Base-by-base conservation (phyloP, 345 rosid species). In the Eucalyptus marginata region DNA sequence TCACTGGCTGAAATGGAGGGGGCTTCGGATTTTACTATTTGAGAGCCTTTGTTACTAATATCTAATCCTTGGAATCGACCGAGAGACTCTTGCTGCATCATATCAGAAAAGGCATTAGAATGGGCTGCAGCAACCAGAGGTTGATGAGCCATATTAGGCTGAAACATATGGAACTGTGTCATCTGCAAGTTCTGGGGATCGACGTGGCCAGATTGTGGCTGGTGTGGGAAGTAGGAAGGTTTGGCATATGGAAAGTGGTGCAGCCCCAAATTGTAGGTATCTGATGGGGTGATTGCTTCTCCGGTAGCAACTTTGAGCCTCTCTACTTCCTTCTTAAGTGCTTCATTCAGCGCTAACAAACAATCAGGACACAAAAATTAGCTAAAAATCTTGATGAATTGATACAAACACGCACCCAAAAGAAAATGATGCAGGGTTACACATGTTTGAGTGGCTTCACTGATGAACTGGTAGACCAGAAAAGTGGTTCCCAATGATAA, bases 271-370 rank as follows among this genome's bases (percentile, higher is more conserved):
- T 95, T 93, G 88, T 93, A 97, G 62, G 95, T 88, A 90, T 97
- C 98, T n/a, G 97, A 91, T 5, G 91, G 93, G 40, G 97, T 95
- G 88, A 90, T 92, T 51, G 92, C 91, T 93, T 97, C 98, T 88
- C 99, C 99, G 0, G 98, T 97, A 46, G 95, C 95, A 44, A 94
- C 85, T 90, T 95, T 96, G 36, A 96, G 95, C 93, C 99, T 96
- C 91, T 96, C 97, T 5, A 97, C 97, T 94, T 97, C 99, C 92
- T 96, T 97, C 94, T 95, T 96, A 88, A 97, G 93, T 22, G 98
- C 95, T n/a, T 96, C 99, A 46, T 96, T 97, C 89, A 97, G 91
- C 88, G 98, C 98, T 97, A 94, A 52, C 80, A 33, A 49, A 52
- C 29, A 40, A 76, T 36, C 29, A 76, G 47, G 47, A 76, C 84